phyloP scores from a whole-genome alignment of 306 rosid species.

The Gastrolobium villosum region DNA sequence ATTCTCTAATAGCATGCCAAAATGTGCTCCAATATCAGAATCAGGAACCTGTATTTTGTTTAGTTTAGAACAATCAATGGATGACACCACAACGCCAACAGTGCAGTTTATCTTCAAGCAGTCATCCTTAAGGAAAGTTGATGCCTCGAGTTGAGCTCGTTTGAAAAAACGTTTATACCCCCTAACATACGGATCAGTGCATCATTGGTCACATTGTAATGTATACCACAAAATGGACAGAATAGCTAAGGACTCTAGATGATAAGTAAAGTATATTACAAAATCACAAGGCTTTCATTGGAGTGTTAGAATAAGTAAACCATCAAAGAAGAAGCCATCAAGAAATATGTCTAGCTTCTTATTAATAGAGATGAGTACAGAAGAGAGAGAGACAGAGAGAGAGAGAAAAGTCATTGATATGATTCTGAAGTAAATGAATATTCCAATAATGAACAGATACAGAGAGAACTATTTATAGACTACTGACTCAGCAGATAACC shows the following conservation, averaged over 20 bases:
- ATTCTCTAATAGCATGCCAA: slow-evolving; percentile 80
- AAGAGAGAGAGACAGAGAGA: no score
- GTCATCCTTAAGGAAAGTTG: slow-evolving; percentile 88
- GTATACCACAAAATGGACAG: not conserved
- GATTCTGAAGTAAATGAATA: no score
- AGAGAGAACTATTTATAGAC: no score
- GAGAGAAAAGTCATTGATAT: no score
- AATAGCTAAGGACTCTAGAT: not conserved
- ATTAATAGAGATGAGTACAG: no score
- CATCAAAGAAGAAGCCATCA: no score
- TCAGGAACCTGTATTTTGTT: slow-evolving; percentile 89
- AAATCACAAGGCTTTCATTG: not conserved
- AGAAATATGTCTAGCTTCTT: no score
- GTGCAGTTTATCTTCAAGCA: slow-evolving; percentile 98
- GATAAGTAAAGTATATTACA: not conserved
- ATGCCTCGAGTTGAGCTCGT: slow-evolving; percentile 84
- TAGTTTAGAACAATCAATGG: slow-evolving; percentile 81
- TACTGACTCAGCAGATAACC: no score
- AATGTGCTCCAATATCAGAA: slow-evolving; percentile 85
- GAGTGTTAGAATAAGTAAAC: not conserved
- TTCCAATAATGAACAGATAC: no score
- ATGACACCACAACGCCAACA: slow-evolving; percentile 95
- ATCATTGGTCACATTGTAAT: slow-evolving; percentile 15
- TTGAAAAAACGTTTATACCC: slow-evolving; percentile 95
- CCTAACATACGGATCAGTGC: slow-evolving; percentile 55